Base-by-base conservation (phyloP, 768 basidiomycete species). In the Thelephora aurantiotincta region DNA sequence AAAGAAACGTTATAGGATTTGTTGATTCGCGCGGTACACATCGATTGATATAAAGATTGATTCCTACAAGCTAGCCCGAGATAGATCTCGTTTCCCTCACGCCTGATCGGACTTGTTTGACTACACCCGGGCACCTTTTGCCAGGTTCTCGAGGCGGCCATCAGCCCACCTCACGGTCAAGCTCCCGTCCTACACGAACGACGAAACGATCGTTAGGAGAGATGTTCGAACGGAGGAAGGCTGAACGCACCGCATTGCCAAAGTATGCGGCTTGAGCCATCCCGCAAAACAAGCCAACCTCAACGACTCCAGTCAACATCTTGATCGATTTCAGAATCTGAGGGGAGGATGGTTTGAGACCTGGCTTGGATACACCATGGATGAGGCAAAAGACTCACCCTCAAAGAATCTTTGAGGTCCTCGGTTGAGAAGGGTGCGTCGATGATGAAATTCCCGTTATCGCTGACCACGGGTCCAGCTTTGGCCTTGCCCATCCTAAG, bases 221-320 rank as follows among this genome's bases (percentile, higher is more conserved):
- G 33, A 3, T 19, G 33, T 42, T 19, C 26, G 19, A 11, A 18
- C 26, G 2, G 6, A 18, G 19, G 20, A 35, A 12, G 41, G 12
- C 14, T 20, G 18, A 19, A 58, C 66, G 41, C 38, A 85, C 87
- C 66, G 77, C 70, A 54, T 91, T 91, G 16, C 89, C 89, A 63
- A 98, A 99, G 69, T 97, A 98, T n/a, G 93, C 94, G 0, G 92
- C 92, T 59, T 81, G 77, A 4, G 86, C 92, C 73, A 96, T 82
- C 47, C 79, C 70, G 60, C 89, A 92, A 68, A 99, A 98, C n/a
- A 99, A 64, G 0, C 96, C 96, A 33, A 97, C 96, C 63, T 99
- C 96, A n/a, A 98, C 89, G 19, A 97, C 90, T 42, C 96, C 96
- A 2, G 94, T 98, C 50, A 98, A 72, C 74, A 94, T 77, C 70